Conservation (phyloP, 768 basidiomycete species). For the Fomitopsis serialis region DNA sequence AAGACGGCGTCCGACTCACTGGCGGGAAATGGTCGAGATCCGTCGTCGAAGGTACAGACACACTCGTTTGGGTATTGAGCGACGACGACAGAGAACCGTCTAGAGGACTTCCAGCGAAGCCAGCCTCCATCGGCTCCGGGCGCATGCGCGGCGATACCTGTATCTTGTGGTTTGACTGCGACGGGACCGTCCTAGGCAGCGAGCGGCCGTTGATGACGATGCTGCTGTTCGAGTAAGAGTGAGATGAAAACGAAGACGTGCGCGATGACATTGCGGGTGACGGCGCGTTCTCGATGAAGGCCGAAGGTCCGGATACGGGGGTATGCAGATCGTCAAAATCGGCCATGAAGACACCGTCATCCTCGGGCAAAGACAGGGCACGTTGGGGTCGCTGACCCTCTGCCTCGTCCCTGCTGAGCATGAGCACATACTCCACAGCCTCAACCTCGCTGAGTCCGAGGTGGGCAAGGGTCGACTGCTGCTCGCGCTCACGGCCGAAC, state of each 20-base stretch:
- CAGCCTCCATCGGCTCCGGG: slow-evolving; percentile 55
- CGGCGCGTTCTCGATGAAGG: slow-evolving; percentile 19
- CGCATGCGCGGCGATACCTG: slow-evolving; percentile 46
- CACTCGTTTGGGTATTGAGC: background rate
- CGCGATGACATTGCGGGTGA: slow-evolving; percentile 4
- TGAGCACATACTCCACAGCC: slow-evolving; percentile 74
- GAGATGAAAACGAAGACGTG: background rate
- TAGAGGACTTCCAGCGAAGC: slow-evolving; percentile 27
- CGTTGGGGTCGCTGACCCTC: slow-evolving; percentile 18
- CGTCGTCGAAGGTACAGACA: slow-evolving; percentile 12
- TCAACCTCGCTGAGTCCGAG: slow-evolving; percentile 72
- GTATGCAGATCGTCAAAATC: slow-evolving; percentile 42
- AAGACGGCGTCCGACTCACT: slow-evolving; percentile 26
- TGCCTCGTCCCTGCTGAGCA: slow-evolving; percentile 81
- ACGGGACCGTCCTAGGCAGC: slow-evolving; percentile 24
- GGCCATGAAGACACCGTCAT: slow-evolving; percentile 54
- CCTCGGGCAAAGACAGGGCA: slow-evolving; percentile 17
- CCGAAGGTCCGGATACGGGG: slow-evolving; percentile 18
- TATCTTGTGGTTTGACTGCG: slow-evolving; percentile 45
- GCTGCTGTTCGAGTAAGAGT: slow-evolving; percentile 1
- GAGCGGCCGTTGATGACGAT: slow-evolving; percentile 18
- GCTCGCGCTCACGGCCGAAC: slow-evolving; percentile 50
- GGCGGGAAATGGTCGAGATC: slow-evolving; percentile 29
- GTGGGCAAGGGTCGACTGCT: slow-evolving; percentile 47
- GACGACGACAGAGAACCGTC: slow-evolving; percentile 7